Percentiles rank a stretch among this genome's conserved stretches.
Conservation (phyloP, 2,329 filamentous ascomycete species). For the Cytospora mali region DNA sequence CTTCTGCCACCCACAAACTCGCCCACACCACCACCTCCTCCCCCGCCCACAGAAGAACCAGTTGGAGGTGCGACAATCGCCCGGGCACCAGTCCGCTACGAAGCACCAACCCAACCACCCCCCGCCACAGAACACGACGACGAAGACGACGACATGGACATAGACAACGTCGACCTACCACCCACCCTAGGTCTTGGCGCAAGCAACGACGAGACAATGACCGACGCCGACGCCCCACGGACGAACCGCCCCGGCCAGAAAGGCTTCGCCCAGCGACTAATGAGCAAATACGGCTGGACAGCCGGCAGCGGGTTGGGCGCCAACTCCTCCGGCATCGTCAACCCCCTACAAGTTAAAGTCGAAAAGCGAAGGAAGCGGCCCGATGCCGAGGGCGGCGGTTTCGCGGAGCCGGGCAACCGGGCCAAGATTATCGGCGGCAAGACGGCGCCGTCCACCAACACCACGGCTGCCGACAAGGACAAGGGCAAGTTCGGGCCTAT, state of each 20-base stretch:
- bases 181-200: conserved; percentile 48
- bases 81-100: conserved; percentile 75
- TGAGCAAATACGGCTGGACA: conserved; percentile 93
- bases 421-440: conserved; percentile 82
- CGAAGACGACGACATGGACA: conserved; percentile 36
- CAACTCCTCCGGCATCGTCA: conserved; percentile 78
- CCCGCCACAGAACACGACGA: conserved; percentile 42
- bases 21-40: conserved; percentile 38
- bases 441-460: conserved; percentile 42
- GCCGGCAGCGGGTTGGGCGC: conserved; percentile 87
- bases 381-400: conserved; percentile 79
- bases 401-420: conserved; percentile 67
- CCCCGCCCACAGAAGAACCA: conserved; percentile 35
- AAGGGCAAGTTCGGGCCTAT: conserved; percentile 66
- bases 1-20: conserved; percentile 34
- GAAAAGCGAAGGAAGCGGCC: conserved; percentile 81
- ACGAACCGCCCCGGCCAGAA: conserved; percentile 76
- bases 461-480: conserved; percentile 31
- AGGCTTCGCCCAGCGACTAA: conserved; percentile 83
- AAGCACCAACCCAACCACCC: conserved; percentile 52
- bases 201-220: conserved; percentile 41
- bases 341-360: conserved; percentile 80
- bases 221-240: conserved; percentile 46
- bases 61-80: conserved; percentile 66
- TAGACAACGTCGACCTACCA: conserved; percentile 47